phyloP scores from a whole-genome alignment of 768 basidiomycete genomes.

The Pleurotus tuber-regium region DNA sequence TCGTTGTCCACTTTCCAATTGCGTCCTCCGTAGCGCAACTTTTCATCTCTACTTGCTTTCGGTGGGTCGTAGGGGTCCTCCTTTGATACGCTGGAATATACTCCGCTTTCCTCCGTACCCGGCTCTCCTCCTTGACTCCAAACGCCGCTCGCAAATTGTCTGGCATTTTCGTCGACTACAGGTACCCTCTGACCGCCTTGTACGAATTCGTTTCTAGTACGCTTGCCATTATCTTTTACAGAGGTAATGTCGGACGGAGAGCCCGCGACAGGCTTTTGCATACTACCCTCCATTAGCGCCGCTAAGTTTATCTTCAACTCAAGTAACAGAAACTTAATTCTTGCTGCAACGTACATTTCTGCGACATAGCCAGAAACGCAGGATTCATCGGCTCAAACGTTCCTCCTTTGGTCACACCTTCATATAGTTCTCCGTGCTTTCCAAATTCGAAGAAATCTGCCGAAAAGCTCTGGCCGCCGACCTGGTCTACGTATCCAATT shows the following conservation, averaged over 20 bases:
- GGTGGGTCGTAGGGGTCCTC: background rate
- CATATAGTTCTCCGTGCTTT: background rate
- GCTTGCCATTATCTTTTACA: background rate
- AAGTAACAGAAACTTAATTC: no score
- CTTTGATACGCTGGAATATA: background rate
- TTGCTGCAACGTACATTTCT: no score
- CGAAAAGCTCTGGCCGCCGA: background rate
- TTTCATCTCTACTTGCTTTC: background rate
- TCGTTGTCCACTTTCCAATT: background rate
- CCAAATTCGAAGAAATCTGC: background rate
- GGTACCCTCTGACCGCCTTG: background rate
- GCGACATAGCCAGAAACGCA: background rate
- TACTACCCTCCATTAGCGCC: no score
- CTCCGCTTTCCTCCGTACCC: background rate
- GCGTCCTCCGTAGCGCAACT: slow-evolving; percentile 1
- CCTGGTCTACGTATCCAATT: background rate
- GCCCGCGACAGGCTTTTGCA: no score
- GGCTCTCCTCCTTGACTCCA: background rate
- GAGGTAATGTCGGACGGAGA: background rate
- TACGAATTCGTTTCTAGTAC: background rate
- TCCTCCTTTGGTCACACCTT: background rate
- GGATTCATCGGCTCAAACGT: background rate
- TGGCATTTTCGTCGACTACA: background rate
- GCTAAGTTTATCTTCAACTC: no score
- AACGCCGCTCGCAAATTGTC: background rate